Percentiles rank a stretch among this genome's conserved stretches.
Evolutionary conservation across 371 early-diverging fungal species (phyloP).

Genomic region (Mucor piriformis): DNA sequence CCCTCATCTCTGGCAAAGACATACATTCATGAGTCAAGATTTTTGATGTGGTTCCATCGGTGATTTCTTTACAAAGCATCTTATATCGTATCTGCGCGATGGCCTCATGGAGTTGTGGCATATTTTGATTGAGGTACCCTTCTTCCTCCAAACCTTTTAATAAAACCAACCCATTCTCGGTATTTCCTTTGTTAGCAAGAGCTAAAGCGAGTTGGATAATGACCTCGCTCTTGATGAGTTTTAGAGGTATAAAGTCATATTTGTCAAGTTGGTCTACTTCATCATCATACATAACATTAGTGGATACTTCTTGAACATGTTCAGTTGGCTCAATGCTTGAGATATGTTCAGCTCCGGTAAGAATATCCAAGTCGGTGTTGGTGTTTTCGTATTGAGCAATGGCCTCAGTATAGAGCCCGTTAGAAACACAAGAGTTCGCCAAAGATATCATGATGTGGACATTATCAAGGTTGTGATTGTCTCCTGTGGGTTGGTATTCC

Average conservation of each 20-base stretch:
- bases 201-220: constrained; percentile 17
- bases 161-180: not conserved
- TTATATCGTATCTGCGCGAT: constrained; percentile 16
- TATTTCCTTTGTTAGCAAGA: constrained; percentile 1
- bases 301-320: constrained; percentile 21
- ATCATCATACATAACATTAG: constrained; percentile 1
- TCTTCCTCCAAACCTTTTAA: constrained; percentile 14
- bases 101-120: constrained; percentile 17
- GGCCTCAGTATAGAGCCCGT: constrained; percentile 41
- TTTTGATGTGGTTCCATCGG: not conserved
- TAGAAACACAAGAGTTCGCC: constrained; percentile 51
- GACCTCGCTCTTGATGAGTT: constrained; percentile 11
- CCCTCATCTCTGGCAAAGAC: constrained; percentile 21
- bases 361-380: constrained; percentile 41
- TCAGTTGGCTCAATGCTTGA: constrained; percentile 46
- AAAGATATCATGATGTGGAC: constrained; percentile 37
- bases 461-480: constrained; percentile 24
- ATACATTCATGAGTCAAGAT: not conserved
- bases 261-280: not conserved
- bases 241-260: constrained; percentile 22
- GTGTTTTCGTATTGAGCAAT: constrained; percentile 47
- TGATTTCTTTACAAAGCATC: constrained; percentile 3
- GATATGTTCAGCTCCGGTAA: constrained; percentile 52
- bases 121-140: not conserved
- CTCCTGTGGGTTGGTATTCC: constrained; percentile 8